Percentiles rank a stretch among this genome's conserved stretches.
phyloP scores from a whole-genome alignment of 1,284 basidiomycete species.

The Cryptococcus sp. region DNA sequence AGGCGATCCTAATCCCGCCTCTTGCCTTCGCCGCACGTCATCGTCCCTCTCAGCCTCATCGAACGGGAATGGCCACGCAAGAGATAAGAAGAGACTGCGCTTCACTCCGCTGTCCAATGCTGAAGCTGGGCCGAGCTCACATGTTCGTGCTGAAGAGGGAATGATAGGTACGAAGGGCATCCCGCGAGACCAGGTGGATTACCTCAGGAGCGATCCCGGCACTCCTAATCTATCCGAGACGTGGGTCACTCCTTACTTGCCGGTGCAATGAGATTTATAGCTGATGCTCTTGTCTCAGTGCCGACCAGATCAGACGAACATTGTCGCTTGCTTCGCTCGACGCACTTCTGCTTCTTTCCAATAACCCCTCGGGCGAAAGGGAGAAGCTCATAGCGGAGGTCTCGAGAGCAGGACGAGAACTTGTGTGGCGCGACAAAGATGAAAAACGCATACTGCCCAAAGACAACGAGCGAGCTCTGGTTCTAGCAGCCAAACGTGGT shows the following conservation, averaged over 20 bases:
- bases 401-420: conserved; percentile 34
- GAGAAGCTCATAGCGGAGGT: conserved; percentile 41
- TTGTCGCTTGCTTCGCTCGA: conserved; percentile 53
- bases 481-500: conserved; percentile 73
- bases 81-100: conserved; percentile 34
- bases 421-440: conserved; percentile 80
- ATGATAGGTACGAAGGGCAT: conserved; percentile 22
- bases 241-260: conserved; percentile 27
- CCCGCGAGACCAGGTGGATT: conserved; percentile 36
- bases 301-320: conserved; percentile 51
- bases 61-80: background rate
- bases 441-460: conserved; percentile 71
- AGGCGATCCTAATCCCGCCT: background rate
- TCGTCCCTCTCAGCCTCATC: conserved; percentile 20
- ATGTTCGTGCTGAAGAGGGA: conserved; percentile 11
- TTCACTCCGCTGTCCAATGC: conserved; percentile 27
- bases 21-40: conserved; percentile 20
- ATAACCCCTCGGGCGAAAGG: conserved; percentile 32
- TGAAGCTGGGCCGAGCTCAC: conserved; percentile 5
- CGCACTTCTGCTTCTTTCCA: conserved; percentile 39
- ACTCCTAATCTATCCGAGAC: conserved; percentile 53
- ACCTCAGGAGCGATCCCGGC: conserved; percentile 43
- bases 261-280: conserved; percentile 1
- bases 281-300: conserved; percentile 29
- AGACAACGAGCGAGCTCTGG: conserved; percentile 68